Evolutionary conservation across 371 early-diverging fungal genomes (phyloP), one percentile per base, ranked within the genome.

Genomic region (Mortierella sp.): DNA sequence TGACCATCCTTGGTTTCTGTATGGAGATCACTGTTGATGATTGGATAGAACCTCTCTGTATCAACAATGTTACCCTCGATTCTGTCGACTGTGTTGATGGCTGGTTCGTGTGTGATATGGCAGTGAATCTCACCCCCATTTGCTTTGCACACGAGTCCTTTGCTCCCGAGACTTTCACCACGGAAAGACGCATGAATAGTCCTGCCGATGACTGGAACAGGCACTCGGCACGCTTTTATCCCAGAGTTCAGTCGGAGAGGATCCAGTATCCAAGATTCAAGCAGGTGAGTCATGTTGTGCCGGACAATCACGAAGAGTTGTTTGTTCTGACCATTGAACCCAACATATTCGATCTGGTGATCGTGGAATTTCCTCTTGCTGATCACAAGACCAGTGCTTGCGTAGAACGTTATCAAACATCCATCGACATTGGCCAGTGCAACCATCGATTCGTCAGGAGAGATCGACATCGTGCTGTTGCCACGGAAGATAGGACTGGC

Each of bases 351-450:
- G 24, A 74, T 74, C 58, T 65, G 68, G 61, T 52, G 53, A 1
- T 65, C 69, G 3, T 52, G 64, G 41, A 74, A 74, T 26, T 69
- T 69, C 12, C 76, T 48, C 24, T 61, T 58, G 31, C 61, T 55
- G 24, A 74, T 74, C 3, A 61, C 65, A 60, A 64, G 54, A 4
- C 76, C 76, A 3, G 76, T 64, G 19, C 55, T 68, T 7, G 64
- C 49, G 58, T 64, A 68, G 49, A 61, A 74, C 3, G 76, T 74
- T 4, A 65, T 69, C 54, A 74, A 47, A 19, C 43, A 61, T 13
- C 76, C 76, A n/a, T 74, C 69, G 6, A 61, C 57, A 26, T 65
- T 65, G 10, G 70, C 76, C 62, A 74, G 27, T 13, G 76, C 76
- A 9, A 69, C 65, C 48, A 74, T 69, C 12, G 76, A 74, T 46